A percentile compares a stretch with the other conserved stretches of the same genome.
phyloP scores from a whole-genome alignment of 2,329 filamentous ascomycete genomes.

The Colletotrichum tamarilloi region DNA sequence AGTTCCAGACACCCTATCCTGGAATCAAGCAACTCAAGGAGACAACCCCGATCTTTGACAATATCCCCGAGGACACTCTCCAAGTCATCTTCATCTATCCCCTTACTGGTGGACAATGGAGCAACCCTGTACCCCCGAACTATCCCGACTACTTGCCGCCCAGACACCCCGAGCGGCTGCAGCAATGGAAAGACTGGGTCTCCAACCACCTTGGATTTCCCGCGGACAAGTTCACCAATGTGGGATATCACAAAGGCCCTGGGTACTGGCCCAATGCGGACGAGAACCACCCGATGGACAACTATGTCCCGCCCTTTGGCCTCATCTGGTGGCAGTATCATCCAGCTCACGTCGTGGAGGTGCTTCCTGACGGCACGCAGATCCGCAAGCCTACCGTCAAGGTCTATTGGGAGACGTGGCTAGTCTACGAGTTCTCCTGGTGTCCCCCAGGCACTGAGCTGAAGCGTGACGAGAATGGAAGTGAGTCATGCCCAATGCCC shows the following conservation, averaged over 20 bases:
- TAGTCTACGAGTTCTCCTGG: constrained; percentile 1
- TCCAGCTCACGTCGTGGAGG: constrained; percentile 4
- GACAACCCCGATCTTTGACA: neutral
- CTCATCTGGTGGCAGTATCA: constrained; percentile 21
- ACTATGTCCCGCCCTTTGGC: neutral
- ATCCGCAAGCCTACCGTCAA: constrained; percentile 1
- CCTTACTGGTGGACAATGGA: neutral
- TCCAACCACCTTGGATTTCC: neutral
- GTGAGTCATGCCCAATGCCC: constrained; percentile 5
- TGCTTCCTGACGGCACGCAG: neutral
- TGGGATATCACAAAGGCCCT: neutral
- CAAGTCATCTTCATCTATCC: neutral
- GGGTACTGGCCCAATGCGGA: neutral
- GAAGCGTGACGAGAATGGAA: neutral
- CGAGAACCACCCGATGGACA: neutral
- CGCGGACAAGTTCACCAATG: neutral
- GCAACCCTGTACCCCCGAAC: neutral
- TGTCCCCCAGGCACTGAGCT: neutral
- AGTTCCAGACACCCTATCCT: neutral
- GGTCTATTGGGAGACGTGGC: constrained; percentile 5
- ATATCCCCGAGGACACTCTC: neutral
- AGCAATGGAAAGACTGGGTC: neutral
- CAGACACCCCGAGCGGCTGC: neutral
- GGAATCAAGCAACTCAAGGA: neutral
- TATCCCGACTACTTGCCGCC: neutral